A percentile compares a stretch with the other conserved stretches of the same genome.
These are phyloP conservation scores for Fusarium protoensiforme DNA, from an alignment of 2,329 filamentous ascomycete genomes.

Conservation along the genomic window DNA sequence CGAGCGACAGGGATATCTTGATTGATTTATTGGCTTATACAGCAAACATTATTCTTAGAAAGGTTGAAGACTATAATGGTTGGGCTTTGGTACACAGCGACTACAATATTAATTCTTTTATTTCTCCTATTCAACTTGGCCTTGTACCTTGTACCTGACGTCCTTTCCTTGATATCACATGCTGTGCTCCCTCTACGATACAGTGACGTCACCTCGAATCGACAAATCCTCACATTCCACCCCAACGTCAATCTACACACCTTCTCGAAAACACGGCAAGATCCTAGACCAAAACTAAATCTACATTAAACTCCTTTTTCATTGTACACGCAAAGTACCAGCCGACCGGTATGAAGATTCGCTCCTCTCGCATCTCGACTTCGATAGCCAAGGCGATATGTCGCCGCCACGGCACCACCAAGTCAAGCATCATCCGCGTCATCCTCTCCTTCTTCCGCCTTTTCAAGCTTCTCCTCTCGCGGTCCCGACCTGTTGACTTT, in stretches of 20 bases:
- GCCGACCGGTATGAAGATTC: slow-evolving; percentile 45
- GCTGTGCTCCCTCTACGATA: neutral
- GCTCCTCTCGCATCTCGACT: slow-evolving; percentile 61
- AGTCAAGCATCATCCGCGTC: slow-evolving; percentile 43
- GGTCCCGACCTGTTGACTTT: slow-evolving; percentile 46
- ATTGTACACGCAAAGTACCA: neutral
- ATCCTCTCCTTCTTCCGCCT: slow-evolving; percentile 48
- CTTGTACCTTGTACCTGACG: neutral
- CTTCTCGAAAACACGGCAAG: slow-evolving; percentile 5
- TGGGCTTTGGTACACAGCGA: slow-evolving; percentile 11
- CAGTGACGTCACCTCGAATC: slow-evolving; percentile 29
- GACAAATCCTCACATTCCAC: neutral
- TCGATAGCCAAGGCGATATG: slow-evolving; percentile 67
- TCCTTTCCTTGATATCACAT: neutral
- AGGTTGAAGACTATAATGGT: slow-evolving; percentile 18
- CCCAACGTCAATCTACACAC: neutral
- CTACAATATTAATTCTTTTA: neutral
- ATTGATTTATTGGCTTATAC: neutral
- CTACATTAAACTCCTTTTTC: neutral
- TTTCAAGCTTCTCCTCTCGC: slow-evolving; percentile 46
- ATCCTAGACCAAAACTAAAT: slow-evolving; percentile 4
- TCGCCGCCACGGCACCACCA: slow-evolving; percentile 48
- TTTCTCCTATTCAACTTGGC: neutral
- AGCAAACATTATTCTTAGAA: slow-evolving; percentile 11
- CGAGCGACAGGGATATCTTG: slow-evolving; percentile 27